A percentile compares a stretch with the other conserved stretches of the same genome.
phyloP scores from a whole-genome alignment of 768 basidiomycete genomes.

The Peribolospora kevripleyi region DNA sequence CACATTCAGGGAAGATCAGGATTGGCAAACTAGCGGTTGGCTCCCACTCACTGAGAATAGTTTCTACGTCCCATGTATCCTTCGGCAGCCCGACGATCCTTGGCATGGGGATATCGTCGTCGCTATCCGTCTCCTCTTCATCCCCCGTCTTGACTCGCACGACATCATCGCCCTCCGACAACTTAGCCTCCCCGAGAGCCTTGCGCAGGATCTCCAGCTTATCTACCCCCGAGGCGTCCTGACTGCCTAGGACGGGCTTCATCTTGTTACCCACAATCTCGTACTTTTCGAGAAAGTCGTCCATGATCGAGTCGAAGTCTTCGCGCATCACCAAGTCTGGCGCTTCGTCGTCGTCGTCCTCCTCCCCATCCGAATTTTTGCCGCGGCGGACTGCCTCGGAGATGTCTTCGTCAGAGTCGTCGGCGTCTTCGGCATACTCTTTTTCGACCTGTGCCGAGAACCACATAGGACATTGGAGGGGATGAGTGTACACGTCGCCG shows the following conservation, averaged over 20 bases:
- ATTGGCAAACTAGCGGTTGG: too few relatives aligned
- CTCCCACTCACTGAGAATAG: constrained; percentile 51
- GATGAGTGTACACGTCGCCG: too few relatives aligned
- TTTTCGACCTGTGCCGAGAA: constrained; percentile 37
- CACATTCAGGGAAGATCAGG: too few relatives aligned
- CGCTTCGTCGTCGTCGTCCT: constrained; percentile 19
- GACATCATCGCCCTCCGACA: constrained; percentile 19
- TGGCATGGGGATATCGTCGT: constrained; percentile 25
- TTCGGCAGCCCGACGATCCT: constrained; percentile 37
- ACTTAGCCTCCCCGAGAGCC: constrained; percentile 20
- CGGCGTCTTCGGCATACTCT: constrained; percentile 40
- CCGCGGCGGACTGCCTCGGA: constrained; percentile 28
- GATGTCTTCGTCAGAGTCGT: constrained; percentile 29
- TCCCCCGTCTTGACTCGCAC: constrained; percentile 17
- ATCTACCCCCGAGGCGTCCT: constrained; percentile 44
- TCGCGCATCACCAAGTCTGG: constrained; percentile 41
- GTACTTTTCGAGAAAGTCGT: constrained; percentile 77
- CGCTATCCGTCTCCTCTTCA: constrained; percentile 16
- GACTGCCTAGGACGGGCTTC: constrained; percentile 29
- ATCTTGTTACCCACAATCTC: constrained; percentile 74
- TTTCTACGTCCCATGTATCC: constrained; percentile 84
- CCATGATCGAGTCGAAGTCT: constrained; percentile 74
- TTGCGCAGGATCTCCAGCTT: constrained; percentile 59
- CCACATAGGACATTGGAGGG: too few relatives aligned
- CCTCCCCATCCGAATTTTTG: constrained; percentile 20